Evolutionary conservation across 768 basidiomycete species (phyloP), one percentile per base, ranked within the genome.

Genomic region (Phylloporus sp.): DNA sequence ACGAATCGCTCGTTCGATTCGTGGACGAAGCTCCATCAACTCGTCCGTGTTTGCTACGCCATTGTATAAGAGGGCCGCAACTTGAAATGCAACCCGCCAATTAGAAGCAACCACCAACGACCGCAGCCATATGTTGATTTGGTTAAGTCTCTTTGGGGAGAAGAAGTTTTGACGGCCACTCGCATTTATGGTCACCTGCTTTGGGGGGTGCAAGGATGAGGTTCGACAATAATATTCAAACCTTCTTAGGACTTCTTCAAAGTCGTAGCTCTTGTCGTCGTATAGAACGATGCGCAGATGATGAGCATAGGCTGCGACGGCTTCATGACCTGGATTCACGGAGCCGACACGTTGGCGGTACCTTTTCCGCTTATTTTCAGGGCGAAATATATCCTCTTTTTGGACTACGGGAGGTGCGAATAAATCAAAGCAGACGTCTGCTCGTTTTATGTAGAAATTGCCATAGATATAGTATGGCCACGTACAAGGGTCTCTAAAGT

Each of bases 21-120:
- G 61, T 3, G 71, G 69, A 15, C 72, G 62, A 34, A 88, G 66
- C 7, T 64, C 56, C 5, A 66, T 58, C 1, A 91, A 36, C 26
- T 88, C 84, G 8, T 65, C 64, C 0, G 86, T 81, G 49, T 81
- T 78, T 21, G 90, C 69, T 17, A 78, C 63, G 0, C 77, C 76
- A 49, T 84, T 86, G 17, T 71, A 78, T 6, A 91, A 61, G 11
- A 89, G 69, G 0, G 80, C 76, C 60, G 87, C 87, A 21, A 90
- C 67, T 61, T 92, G 90, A 59, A 90, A 92, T 1, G 82, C 84
- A 26, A 88, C 72, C 5, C 69, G 64, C 84, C 85, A 90, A 17
- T 60, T 53, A 6, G 50, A 44, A 26, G 42, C 13, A 28, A 64
- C 40, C 13, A 76, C 70, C 36, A 82, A 71, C 4, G 61, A 64